Conservation (phyloP, 306 rosid species). For the Senna tora region DNA sequence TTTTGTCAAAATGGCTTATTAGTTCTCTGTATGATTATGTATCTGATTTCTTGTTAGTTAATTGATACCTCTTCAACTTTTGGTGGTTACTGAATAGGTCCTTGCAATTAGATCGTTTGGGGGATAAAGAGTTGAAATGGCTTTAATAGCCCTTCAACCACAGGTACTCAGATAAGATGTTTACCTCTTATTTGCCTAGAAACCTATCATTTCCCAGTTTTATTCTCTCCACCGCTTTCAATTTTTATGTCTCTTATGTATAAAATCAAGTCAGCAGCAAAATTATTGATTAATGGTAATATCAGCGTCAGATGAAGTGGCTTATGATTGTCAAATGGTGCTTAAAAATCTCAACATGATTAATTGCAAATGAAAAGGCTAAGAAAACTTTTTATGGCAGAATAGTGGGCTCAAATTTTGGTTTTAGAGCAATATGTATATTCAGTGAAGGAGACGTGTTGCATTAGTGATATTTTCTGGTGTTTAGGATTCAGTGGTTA, state of each 20-base stretch:
- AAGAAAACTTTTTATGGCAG: slow-evolving; percentile 24
- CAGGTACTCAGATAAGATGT: slow-evolving; percentile 59
- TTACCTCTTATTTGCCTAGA: slow-evolving; percentile 14
- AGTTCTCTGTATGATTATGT: neutral
- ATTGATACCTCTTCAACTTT: neutral
- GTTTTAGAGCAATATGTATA: slow-evolving; percentile 18
- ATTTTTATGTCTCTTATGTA: slow-evolving; percentile 7
- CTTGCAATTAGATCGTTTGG: slow-evolving; percentile 54
- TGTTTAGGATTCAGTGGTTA: neutral
- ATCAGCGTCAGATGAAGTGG: neutral
- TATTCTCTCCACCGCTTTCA: neutral
- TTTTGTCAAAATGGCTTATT: neutral
- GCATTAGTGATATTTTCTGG: neutral
- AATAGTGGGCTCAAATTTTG: slow-evolving; percentile 11
- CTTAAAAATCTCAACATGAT: slow-evolving; percentile 4
- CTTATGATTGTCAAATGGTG: neutral
- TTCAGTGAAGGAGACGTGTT: neutral
- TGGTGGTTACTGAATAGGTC: slow-evolving; percentile 47
- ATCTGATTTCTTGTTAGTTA: neutral
- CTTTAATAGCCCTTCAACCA: slow-evolving; percentile 71
- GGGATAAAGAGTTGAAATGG: slow-evolving; percentile 61
- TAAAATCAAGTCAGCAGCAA: neutral
- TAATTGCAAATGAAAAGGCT: neutral
- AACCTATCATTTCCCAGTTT: neutral
- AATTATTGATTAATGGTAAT: neutral